Evolutionary conservation across 106 monocot species (phyloP).

Genomic region (Posidonia australis): DNA sequence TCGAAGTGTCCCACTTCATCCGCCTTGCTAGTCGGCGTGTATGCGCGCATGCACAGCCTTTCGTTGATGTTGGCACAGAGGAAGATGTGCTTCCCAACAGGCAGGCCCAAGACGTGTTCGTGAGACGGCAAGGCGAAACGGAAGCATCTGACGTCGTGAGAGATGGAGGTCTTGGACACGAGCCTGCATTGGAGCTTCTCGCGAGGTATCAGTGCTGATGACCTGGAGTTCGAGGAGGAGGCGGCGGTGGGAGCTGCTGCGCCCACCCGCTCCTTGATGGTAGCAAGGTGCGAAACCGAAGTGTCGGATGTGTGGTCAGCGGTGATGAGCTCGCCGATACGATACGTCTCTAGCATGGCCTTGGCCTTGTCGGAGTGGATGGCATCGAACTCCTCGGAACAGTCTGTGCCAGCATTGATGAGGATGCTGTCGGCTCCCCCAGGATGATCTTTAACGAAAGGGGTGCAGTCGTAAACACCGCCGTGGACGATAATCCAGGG

Average conservation of each 20-base stretch:
- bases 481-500: conserved; percentile 86
- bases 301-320: conserved; percentile 29
- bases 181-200: conserved; percentile 67
- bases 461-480: conserved; percentile 84
- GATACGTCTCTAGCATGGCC: conserved; percentile 63
- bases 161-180: conserved; percentile 41
- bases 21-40: conserved; percentile 74
- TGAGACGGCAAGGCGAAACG: conserved; percentile 57
- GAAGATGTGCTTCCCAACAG: conserved; percentile 80
- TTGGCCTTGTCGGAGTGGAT: conserved; percentile 97
- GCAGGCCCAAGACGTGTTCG: conserved; percentile 60
- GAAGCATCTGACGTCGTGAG: conserved; percentile 62
- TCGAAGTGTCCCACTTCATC: conserved; percentile 73
- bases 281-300: no score
- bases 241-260: no score
- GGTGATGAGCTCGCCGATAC: conserved; percentile 62
- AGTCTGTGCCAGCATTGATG: conserved; percentile 88
- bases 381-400: conserved; percentile 93
- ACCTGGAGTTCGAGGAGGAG: neutral
- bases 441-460: conserved; percentile 88
- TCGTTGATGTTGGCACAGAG: conserved; percentile 49
- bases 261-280: conserved; percentile 28
- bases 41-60: conserved; percentile 84
- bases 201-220: neutral
- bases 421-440: conserved; percentile 91